Conservation (phyloP, 2,329 filamentous ascomycete species). For the Clonostachys chloroleuca region DNA sequence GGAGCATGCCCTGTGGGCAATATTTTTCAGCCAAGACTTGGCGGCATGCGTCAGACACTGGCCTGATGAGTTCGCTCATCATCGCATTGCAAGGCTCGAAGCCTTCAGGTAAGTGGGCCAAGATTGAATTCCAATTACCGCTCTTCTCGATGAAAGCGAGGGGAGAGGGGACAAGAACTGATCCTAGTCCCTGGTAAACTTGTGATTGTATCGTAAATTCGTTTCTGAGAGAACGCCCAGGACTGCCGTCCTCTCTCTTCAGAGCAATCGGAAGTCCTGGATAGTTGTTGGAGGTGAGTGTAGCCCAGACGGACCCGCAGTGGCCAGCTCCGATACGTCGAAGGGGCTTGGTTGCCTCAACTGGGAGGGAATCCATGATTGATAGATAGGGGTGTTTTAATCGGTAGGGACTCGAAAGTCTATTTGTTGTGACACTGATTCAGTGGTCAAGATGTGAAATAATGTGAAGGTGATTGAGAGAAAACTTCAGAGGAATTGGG, state of each 20-base stretch:
- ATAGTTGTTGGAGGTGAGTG: background rate
- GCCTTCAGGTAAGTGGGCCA: slow-evolving; percentile 5
- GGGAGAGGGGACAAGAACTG: no score
- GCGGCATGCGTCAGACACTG: slow-evolving; percentile 3
- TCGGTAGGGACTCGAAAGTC: no score
- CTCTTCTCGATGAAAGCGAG: background rate
- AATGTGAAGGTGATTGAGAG: no score
- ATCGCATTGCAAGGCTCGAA: slow-evolving; percentile 9
- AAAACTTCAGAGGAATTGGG: no score
- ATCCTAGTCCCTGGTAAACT: background rate
- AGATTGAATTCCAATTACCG: slow-evolving; percentile 1
- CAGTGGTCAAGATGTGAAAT: no score
- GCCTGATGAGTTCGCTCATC: slow-evolving; percentile 9
- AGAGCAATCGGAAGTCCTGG: slow-evolving; percentile 1
- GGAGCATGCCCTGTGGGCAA: background rate
- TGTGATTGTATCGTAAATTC: slow-evolving; percentile 7
- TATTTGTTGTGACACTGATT: no score
- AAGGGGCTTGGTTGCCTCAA: background rate
- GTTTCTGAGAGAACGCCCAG: slow-evolving; percentile 7
- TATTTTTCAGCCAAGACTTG: slow-evolving; percentile 6
- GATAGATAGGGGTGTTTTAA: no score
- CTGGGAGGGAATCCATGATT: no score
- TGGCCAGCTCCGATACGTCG: slow-evolving; percentile 2
- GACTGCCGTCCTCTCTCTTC: slow-evolving; percentile 9
- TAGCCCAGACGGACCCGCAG: slow-evolving; percentile 5